phyloP scores from a whole-genome alignment of 257 asterid species.

The Penstemon eatonii region DNA sequence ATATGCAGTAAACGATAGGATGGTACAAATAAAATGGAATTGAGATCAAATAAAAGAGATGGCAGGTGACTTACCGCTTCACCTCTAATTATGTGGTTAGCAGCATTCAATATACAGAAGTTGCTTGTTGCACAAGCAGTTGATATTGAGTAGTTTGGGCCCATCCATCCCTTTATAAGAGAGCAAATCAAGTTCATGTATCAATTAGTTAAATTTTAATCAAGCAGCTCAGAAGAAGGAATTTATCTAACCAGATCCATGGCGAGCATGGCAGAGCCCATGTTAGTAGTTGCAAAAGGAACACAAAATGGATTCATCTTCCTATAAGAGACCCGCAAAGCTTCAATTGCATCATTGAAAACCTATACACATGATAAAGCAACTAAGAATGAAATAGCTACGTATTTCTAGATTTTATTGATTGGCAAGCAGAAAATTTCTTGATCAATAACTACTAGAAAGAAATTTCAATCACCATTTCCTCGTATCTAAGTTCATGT shows the following conservation, averaged over 20 bases:
- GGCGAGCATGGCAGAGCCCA: slow-evolving; percentile 98
- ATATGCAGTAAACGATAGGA: slow-evolving; percentile 15
- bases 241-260: slow-evolving; percentile 73
- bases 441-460: slow-evolving; percentile 10
- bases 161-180: slow-evolving; percentile 91
- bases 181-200: slow-evolving; percentile 28
- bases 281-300: slow-evolving; percentile 95
- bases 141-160: slow-evolving; percentile 95
- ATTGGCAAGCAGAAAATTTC: slow-evolving; percentile 13
- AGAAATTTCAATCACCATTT: neutral
- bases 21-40: slow-evolving; percentile 19
- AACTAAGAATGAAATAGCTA: slow-evolving; percentile 5
- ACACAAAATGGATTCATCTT: slow-evolving; percentile 98
- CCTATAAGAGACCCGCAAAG: slow-evolving; percentile 77
- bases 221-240: neutral
- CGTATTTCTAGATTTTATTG: slow-evolving; percentile 2
- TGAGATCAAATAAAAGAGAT: slow-evolving; percentile 27
- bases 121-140: slow-evolving; percentile 98
- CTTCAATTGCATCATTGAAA: slow-evolving; percentile 88
- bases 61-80: slow-evolving; percentile 76
- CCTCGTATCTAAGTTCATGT: too few species aligned
- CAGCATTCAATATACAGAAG: slow-evolving; percentile 91
- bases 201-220: neutral
- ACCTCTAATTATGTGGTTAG: slow-evolving; percentile 95
- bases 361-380: slow-evolving; percentile 56